These are phyloP conservation scores for Zygoascus hellenicus DNA, from an alignment of 1,139 yeast species.

Conservation along the genomic window DNA sequence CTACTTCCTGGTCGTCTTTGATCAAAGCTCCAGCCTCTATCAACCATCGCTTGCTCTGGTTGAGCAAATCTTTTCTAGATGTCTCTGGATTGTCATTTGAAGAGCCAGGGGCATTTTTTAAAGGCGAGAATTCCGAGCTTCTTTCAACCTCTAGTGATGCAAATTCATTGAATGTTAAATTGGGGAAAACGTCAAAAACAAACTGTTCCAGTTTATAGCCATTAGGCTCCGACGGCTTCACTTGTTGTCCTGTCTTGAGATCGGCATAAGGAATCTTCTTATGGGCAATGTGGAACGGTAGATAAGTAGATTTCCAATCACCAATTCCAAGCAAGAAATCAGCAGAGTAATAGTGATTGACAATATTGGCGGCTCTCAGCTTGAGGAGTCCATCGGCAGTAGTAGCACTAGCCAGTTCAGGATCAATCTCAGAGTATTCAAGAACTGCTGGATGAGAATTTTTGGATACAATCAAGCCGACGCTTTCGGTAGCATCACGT, in stretches of 20 bases:
- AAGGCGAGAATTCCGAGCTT: constrained; percentile 80
- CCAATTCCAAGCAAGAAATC: constrained; percentile 58
- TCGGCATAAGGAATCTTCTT: constrained; percentile 75
- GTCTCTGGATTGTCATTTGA: constrained; percentile 80
- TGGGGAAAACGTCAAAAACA: constrained; percentile 92
- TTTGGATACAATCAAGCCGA: constrained; percentile 79
- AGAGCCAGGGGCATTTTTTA: constrained; percentile 85
- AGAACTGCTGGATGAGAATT: constrained; percentile 75
- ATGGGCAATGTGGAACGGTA: constrained; percentile 91
- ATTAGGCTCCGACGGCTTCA: constrained; percentile 68
- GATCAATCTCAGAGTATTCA: constrained; percentile 87
- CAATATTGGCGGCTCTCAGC: constrained; percentile 93
- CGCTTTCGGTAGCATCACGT: constrained; percentile 79
- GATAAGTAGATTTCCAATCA: constrained; percentile 58
- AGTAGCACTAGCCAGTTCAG: constrained; percentile 61
- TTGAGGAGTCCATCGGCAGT: constrained; percentile 50
- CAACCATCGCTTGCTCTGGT: constrained; percentile 75
- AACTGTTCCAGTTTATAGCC: constrained; percentile 96
- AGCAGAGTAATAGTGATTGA: constrained; percentile 90
- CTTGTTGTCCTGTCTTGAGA: constrained; percentile 40
- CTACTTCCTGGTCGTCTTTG: constrained; percentile 52
- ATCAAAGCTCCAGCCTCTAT: constrained; percentile 55
- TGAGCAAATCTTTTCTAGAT: constrained; percentile 60
- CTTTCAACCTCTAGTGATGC: constrained; percentile 93
- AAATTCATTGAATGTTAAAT: constrained; percentile 64